Conservation (phyloP, 768 basidiomycete genomes). For the Tricholoma saponaceum region DNA sequence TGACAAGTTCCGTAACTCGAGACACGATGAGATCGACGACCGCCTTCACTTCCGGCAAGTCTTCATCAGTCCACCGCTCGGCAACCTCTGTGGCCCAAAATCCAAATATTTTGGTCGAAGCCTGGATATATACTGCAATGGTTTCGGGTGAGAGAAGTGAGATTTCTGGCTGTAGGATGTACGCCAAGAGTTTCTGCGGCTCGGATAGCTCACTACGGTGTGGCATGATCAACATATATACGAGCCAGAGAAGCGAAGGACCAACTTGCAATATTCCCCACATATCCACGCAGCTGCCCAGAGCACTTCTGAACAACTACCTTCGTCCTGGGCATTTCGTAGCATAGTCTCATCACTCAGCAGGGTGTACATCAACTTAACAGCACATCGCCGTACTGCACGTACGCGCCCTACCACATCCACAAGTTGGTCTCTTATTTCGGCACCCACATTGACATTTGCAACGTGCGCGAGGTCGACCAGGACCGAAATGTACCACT, state of each 20-base stretch:
- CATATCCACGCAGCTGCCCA: slow-evolving; percentile 98
- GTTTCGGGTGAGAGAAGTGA: slow-evolving; percentile 58
- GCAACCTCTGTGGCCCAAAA: slow-evolving; percentile 77
- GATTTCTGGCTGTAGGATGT: slow-evolving; percentile 61
- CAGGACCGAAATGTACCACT: slow-evolving; percentile 96
- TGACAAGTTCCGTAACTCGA: slow-evolving; percentile 55
- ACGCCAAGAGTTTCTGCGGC: slow-evolving; percentile 67
- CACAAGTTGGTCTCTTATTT: slow-evolving; percentile 80
- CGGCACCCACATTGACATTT: slow-evolving; percentile 68
- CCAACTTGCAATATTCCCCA: slow-evolving; percentile 90
- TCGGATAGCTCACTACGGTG: slow-evolving; percentile 66
- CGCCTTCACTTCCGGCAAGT: slow-evolving; percentile 58
- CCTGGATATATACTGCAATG: slow-evolving; percentile 77
- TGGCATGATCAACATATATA: slow-evolving; percentile 2
- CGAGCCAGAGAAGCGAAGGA: slow-evolving; percentile 5
- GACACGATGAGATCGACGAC: slow-evolving; percentile 59
- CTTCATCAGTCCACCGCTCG: slow-evolving; percentile 71
- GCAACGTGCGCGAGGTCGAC: slow-evolving; percentile 89
- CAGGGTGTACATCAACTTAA: slow-evolving; percentile 79
- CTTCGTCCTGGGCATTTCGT: slow-evolving; percentile 60
- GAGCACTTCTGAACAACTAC: slow-evolving; percentile 78
- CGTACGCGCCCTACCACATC: slow-evolving; percentile 84
- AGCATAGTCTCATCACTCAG: slow-evolving; percentile 76
- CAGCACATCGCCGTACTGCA: slow-evolving; percentile 71
- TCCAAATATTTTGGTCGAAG: slow-evolving; percentile 84